Conservation (phyloP, 2,329 filamentous ascomycete species). For the Calonectria naviculata region DNA sequence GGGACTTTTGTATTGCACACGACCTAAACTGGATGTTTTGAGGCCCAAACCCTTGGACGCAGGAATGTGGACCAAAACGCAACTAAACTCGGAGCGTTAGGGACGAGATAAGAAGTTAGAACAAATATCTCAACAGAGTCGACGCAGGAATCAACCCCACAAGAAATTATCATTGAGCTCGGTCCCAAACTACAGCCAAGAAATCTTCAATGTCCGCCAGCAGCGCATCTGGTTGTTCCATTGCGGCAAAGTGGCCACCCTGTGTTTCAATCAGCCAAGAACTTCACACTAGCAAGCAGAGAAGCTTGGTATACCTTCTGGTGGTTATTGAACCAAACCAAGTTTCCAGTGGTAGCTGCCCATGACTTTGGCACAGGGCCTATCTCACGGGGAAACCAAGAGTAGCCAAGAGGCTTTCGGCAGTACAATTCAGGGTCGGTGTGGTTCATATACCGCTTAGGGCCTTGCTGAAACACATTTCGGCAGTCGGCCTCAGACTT, state of each 20-base stretch:
- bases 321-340: not conserved
- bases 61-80: no score
- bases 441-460: not conserved
- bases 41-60: no score
- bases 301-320: not conserved
- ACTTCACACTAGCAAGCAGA: not conserved
- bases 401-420: not conserved
- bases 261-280: not conserved
- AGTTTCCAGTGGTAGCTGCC: not conserved
- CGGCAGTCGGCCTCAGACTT: not conserved
- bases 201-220: not conserved
- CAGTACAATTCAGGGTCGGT: not conserved
- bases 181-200: not conserved
- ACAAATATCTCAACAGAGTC: no score
- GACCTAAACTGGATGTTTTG: no score
- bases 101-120: no score
- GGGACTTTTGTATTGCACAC: no score
- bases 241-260: not conserved
- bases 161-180: no score
- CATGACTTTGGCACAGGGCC: not conserved
- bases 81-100: no score
- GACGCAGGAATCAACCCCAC: no score
- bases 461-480: not conserved
- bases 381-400: not conserved
- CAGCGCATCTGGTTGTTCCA: not conserved